Conservation (phyloP, 331 rosid species). For the Arachis monticola region DNA sequence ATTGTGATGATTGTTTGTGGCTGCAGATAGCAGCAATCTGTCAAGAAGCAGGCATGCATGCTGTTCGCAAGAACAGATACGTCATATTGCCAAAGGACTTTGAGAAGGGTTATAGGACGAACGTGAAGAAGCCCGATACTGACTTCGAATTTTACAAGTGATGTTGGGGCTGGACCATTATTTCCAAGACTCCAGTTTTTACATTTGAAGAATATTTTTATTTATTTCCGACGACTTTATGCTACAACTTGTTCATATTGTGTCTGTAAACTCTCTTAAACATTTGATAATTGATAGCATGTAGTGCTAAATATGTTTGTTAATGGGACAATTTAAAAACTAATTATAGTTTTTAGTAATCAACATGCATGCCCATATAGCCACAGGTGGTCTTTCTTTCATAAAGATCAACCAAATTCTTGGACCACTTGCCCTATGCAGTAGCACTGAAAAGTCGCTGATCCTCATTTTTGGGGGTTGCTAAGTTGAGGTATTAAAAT, state of each 20-base stretch:
- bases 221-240: not conserved
- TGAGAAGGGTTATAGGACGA: slow-evolving; percentile 95
- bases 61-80: slow-evolving; percentile 95
- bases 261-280: not conserved
- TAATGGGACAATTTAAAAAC: not conserved
- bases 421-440: not conserved
- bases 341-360: not conserved
- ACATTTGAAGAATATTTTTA: not conserved
- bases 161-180: slow-evolving; percentile 43
- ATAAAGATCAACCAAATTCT: not conserved
- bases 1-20: slow-evolving; percentile 28
- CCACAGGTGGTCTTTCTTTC: not conserved
- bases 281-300: not conserved
- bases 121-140: slow-evolving; percentile 98
- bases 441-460: too few relatives aligned
- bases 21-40: slow-evolving; percentile 91
- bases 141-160: slow-evolving; percentile 98
- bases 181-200: not conserved
- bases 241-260: not conserved
- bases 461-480: too few relatives aligned
- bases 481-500: too few relatives aligned
- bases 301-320: slow-evolving; percentile 4
- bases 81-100: slow-evolving; percentile 96
- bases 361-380: not conserved
- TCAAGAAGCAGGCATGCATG: slow-evolving; percentile 99